These are phyloP conservation scores for Pisolithus marmoratus DNA, from an alignment of 768 basidiomycete species.

Conservation along the genomic window DNA sequence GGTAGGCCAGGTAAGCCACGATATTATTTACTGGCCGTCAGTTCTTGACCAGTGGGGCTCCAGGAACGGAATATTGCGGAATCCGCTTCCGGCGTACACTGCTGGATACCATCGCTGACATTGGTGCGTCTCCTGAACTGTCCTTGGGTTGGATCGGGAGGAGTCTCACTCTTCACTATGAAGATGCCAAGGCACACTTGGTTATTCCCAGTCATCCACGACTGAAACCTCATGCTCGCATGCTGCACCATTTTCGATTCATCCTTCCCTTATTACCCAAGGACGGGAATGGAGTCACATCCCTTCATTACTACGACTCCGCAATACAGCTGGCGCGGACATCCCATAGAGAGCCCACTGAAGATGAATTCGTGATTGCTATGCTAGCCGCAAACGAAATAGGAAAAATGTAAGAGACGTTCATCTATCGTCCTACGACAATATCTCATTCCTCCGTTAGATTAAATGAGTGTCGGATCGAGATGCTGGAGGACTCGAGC, in stretches of 20 bases:
- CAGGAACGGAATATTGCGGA: conserved; percentile 57
- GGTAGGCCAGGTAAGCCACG: conserved; percentile 54
- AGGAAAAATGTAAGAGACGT: conserved; percentile 45
- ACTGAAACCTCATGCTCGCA: conserved; percentile 66
- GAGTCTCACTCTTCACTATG: conserved; percentile 4
- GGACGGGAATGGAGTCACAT: conserved; percentile 61
- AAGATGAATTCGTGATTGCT: conserved; percentile 62
- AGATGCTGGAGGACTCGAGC: conserved; percentile 55
- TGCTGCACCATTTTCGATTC: conserved; percentile 79
- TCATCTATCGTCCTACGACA: neutral
- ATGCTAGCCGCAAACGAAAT: conserved; percentile 59
- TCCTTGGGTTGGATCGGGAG: neutral
- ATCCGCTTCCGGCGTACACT: conserved; percentile 61
- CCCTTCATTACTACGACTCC: conserved; percentile 72
- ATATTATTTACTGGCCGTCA: neutral
- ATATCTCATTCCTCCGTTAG: conserved; percentile 25
- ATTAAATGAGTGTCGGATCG: conserved; percentile 56
- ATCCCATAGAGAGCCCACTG: conserved; percentile 52
- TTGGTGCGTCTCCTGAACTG: conserved; percentile 45
- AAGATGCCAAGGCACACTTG: conserved; percentile 64
- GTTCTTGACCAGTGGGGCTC: neutral
- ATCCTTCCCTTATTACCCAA: conserved; percentile 54
- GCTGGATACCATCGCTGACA: conserved; percentile 63
- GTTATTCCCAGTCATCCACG: conserved; percentile 70
- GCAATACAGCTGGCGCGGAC: conserved; percentile 69